Evolutionary conservation across 2,329 filamentous ascomycete genomes (phyloP).

Genomic region (Neopestalotiopsis sp.): DNA sequence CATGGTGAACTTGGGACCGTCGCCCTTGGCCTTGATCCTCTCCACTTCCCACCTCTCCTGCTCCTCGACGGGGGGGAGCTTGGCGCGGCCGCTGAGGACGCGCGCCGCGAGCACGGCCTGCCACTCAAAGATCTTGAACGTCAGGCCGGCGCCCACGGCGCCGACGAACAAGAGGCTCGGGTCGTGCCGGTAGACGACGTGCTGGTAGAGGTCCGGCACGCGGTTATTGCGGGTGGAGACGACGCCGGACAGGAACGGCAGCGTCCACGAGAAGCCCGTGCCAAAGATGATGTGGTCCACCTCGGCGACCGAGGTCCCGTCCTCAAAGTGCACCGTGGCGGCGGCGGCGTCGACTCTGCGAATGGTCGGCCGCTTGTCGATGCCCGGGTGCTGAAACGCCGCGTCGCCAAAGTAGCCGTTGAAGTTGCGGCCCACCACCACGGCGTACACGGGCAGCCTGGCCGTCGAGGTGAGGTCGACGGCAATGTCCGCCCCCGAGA

Average conservation of each 20-base stretch:
- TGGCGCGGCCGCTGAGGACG: constrained; percentile 58
- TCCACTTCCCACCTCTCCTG: constrained; percentile 63
- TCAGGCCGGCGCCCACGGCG: constrained; percentile 61
- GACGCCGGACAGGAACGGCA: constrained; percentile 60
- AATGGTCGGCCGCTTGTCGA: constrained; percentile 46
- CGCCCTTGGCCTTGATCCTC: constrained; percentile 57
- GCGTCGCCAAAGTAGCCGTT: constrained; percentile 35
- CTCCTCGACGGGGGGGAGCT: constrained; percentile 52
- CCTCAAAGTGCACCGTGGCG: constrained; percentile 58
- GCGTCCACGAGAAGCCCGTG: constrained; percentile 68
- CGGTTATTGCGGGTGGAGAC: constrained; percentile 59
- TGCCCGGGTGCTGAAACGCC: constrained; percentile 31
- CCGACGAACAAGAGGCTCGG: constrained; percentile 63
- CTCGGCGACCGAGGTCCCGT: constrained; percentile 55
- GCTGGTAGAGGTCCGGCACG: constrained; percentile 60
- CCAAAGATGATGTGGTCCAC: constrained; percentile 70
- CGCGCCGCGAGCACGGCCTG: constrained; percentile 67
- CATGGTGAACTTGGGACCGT: constrained; percentile 60
- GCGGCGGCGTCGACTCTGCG: constrained; percentile 41
- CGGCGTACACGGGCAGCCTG: constrained; percentile 28
- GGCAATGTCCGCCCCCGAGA: constrained; percentile 64
- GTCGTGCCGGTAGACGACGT: constrained; percentile 60
- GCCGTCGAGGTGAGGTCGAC: constrained; percentile 29
- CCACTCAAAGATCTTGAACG: constrained; percentile 74
- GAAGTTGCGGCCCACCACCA: constrained; percentile 30